These are phyloP conservation scores for Aurantiochytrium sp. DNA, from an alignment of 108 stramenopile genomes.

Conservation along the genomic window DNA sequence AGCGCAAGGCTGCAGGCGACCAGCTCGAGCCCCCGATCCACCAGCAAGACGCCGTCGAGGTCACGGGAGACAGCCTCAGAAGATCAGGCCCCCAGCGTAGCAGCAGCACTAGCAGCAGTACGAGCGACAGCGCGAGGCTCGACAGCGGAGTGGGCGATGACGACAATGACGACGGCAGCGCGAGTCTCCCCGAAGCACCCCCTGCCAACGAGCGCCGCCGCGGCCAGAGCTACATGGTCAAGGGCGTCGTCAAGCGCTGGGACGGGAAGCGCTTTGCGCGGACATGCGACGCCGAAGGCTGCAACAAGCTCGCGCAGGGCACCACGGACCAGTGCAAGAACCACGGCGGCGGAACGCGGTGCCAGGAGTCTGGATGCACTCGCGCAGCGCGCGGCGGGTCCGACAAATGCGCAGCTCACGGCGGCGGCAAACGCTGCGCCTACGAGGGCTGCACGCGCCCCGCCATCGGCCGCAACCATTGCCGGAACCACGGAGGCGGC, in stretches of 20 bases:
- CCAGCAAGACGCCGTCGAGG: too few species aligned
- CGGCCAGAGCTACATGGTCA: slow-evolving; percentile 2
- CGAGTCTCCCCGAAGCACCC: background rate
- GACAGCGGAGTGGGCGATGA: background rate
- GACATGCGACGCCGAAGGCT: background rate
- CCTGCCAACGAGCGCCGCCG: background rate
- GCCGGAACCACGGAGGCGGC: background rate
- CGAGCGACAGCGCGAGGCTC: too few species aligned
- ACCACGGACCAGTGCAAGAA: slow-evolving; percentile 8
- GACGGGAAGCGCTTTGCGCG: slow-evolving; percentile 19
- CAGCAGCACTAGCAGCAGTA: background rate
- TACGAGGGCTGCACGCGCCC: background rate
- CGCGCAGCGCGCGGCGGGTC: slow-evolving; percentile 22
- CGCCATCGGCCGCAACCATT: background rate
- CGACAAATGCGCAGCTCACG: slow-evolving; percentile 1
- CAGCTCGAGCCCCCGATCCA: too few species aligned
- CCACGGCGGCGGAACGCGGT: background rate
- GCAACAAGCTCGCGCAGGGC: slow-evolving; percentile 26
- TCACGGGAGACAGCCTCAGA: too few species aligned
- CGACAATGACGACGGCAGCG: background rate
- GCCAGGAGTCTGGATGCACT: background rate
- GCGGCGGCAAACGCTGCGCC: background rate
- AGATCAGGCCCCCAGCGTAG: background rate
- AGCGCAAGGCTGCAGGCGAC: too few species aligned
- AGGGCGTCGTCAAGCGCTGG: background rate